Evolutionary conservation across 2,329 filamentous ascomycete species (phyloP), one percentile per base, ranked within the genome.

Genomic region (Talaromyces atroroseus): DNA sequence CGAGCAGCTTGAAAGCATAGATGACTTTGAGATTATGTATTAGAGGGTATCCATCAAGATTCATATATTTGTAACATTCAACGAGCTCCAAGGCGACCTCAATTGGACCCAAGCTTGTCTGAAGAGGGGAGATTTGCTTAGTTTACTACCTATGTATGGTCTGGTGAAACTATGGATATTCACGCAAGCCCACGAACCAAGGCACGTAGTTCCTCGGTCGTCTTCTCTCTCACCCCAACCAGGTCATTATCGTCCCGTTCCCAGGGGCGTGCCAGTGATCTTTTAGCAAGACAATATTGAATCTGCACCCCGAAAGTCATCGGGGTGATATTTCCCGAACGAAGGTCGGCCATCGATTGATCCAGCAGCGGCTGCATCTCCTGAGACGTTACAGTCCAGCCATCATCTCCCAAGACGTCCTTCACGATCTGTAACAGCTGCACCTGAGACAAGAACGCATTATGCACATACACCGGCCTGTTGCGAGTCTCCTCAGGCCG

Each of bases 231-330:
- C 21, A 61, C n/a, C 2, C 58, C 58, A 5, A 60, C 10, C 10
- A 61, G 58, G 21, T 36, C 23, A 42, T 60, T 61, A 49, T 61
- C 59, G n/a, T 60, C 58, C 3, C 20, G 50, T 55, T 44, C 53
- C 59, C 59, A 61, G 2, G 58, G 58, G 24, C 57, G 59, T 45
- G 58, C 58, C 26, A 61, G 58, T 21, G 52, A 36, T n/a, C 49
- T 57, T 1, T 38, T 57, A 14, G 59, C 52, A 21, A 61, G 29
- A 24, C 59, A 60, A 38, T 61, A 61, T 40, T 60, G 58, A 8
- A 61, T 58, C 26, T 61, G 59, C n/a, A 61, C 53, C 2, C 40
- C 59, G 42, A 61, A 61, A 38, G 53, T 57, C 24, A 50, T 45
- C 23, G 32, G 45, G 34, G 51, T 60, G 16, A 58, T 61, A 5